Base-by-base conservation (phyloP, 352 stramenopile species). In the Thraustochytrium striatum region DNA sequence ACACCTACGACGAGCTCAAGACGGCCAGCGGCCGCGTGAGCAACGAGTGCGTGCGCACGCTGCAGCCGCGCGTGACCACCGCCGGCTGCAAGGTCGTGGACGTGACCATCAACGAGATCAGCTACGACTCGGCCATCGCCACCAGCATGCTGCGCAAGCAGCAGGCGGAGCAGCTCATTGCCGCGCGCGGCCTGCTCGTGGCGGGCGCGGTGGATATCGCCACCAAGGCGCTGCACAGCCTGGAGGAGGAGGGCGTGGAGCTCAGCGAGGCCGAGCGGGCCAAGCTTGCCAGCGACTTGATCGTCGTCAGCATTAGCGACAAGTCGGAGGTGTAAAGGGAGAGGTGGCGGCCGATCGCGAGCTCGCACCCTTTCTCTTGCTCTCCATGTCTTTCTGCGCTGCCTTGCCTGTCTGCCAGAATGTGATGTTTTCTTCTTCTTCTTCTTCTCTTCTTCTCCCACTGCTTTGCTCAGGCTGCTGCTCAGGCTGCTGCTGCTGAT, bases 121-220 rank as follows among this genome's bases (percentile, higher is more conserved):
- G 61, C 13, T 81, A 81, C 32, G 58, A 61, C 11, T 35, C 38
- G 16, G 72, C 81, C 30, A 80, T 81, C 39, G 72, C 72, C n/a
- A 28, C 44, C 33, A 43, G 32, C n/a, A 81, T 81, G 72, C 69
- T 81, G 1, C 11, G 38, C 19, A 81, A 62, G 44, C 72, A 81
- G 53, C 72, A 81, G 38, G 72, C 72, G n/a, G 19, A 57, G n/a
- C 62, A 61, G 1, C 69, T 81, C 28, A 62, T 81, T 36, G 44
- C 81, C 8, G 72, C 72, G 9, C 58, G 72, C 43, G 30, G 65
- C 39, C 61, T 81, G 19, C 28, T 81, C 5, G 72, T 81, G 5
- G 59, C 81, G 55, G 72, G 72, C 9, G 32, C 65, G 21, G 72
- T 81, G 11, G 47, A 78, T 36, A 81, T 81, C 38, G 16, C 72